Evolutionary conservation across 2,329 filamentous ascomycete species (phyloP), one percentile per base, ranked within the genome.

Genomic region (Aschersonia sp.): DNA sequence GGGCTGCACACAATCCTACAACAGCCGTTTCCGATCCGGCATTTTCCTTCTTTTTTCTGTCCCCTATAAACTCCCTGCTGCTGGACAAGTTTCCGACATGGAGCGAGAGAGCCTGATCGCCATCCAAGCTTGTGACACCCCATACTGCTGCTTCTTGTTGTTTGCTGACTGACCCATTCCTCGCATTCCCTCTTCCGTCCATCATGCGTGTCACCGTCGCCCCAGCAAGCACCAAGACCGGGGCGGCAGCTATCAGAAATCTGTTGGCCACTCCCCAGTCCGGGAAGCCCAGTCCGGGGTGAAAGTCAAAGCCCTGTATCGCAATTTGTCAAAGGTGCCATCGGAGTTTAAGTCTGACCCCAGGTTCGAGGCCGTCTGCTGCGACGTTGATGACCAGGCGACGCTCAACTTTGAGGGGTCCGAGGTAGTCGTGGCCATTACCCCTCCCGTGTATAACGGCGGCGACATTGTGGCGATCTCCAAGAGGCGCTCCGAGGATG

Each of bases 171-270:
- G 22, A 22, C n/a, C 5, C 32, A 45, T 45, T 47, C 41, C 46
- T 14, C n/a, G 2, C 12, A 41, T 41, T 41, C 7, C 41, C 46
- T 52, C 40, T 40, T 45, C 37, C 35, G 35, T 39, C 35, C 9
- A 14, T 40, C 39, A 57, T 60, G 58, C 55, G 53, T 11, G 48
- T 61, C 54, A 53, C 54, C n/a, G 50, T 66, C 46, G 54, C 56
- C 11, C 62, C 63, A 0, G 63, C 63, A 1, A 59, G 59, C 39
- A 55, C 60, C 35, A 60, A 56, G 40, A 63, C 61, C 0, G 60
- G 54, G 37, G 51, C 52, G 1, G 59, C 59, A n/a, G 49, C 56
- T 10, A 57, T 66, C 43, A 55, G 56, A 5, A 22, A 3, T 22
- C 22, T 22, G 22, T 22, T 22, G 22, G 51, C 65, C 11, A 49